phyloP scores from a whole-genome alignment of 805 yeast genomes.

The Candida michaelii region DNA sequence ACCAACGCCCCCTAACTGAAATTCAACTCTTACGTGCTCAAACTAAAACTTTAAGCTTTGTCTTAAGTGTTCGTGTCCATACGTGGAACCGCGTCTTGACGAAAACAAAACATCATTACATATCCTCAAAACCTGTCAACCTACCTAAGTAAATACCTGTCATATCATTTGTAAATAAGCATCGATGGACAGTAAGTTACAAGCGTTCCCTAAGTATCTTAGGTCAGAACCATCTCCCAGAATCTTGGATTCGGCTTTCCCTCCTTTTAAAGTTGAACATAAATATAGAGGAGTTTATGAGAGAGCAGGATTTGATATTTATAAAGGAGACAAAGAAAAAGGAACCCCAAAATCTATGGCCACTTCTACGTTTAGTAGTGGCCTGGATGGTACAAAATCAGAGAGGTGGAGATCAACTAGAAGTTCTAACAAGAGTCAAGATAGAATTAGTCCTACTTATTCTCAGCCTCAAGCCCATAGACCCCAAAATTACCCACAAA shows the following conservation, averaged over 20 bases:
- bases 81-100: background rate
- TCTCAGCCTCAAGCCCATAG: too few relatives aligned
- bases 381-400: constrained; percentile 1
- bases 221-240: constrained; percentile 25
- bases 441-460: background rate
- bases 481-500: too few relatives aligned
- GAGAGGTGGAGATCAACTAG: background rate
- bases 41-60: background rate
- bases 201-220: constrained; percentile 18
- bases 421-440: background rate
- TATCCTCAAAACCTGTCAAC: background rate
- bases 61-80: background rate
- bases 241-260: constrained; percentile 55
- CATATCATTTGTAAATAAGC: background rate
- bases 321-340: constrained; percentile 12
- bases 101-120: background rate
- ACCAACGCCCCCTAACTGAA: too few relatives aligned
- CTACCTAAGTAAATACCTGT: background rate
- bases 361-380: constrained; percentile 9
- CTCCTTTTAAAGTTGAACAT: constrained; percentile 63
- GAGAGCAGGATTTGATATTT: constrained; percentile 74
- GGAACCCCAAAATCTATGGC: constrained; percentile 10
- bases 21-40: background rate
- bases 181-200: constrained; percentile 7
- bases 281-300: constrained; percentile 72